Evolutionary conservation across 108 stramenopile species (phyloP).

Genomic region (Tribonema minus): DNA sequence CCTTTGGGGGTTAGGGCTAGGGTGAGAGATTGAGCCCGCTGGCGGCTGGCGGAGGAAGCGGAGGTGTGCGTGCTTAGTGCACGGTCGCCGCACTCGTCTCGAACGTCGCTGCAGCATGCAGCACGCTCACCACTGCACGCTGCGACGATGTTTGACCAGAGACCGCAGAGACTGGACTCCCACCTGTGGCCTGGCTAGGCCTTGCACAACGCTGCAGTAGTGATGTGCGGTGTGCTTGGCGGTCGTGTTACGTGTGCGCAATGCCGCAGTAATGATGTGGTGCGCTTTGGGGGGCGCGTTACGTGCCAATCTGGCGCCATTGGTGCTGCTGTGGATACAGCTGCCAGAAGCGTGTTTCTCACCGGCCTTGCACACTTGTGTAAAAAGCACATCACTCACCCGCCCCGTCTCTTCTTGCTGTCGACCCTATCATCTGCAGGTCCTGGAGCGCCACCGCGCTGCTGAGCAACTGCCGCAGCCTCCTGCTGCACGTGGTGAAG

Average conservation of each 20-base stretch:
- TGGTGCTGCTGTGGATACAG: no score
- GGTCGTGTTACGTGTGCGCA: background rate
- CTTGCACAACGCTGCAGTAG: background rate
- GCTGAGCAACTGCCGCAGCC: conserved; percentile 29
- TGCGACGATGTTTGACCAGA: no score
- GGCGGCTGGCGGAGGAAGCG: background rate
- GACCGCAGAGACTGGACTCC: background rate
- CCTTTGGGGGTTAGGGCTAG: no score
- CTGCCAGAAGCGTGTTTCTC: background rate
- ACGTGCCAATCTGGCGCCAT: no score
- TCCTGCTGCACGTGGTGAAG: conserved; percentile 46
- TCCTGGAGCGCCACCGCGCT: conserved; percentile 38
- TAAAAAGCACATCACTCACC: background rate
- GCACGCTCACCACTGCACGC: no score
- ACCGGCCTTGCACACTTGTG: background rate
- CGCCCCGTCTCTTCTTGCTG: background rate
- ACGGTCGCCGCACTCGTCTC: no score
- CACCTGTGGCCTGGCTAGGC: background rate
- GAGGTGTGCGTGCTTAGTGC: background rate
- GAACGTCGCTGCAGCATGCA: no score
- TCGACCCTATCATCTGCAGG: background rate
- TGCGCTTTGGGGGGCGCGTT: no score
- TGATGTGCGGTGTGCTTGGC: background rate
- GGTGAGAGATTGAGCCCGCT: no score
- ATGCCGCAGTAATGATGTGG: no score